Conservation (phyloP, 2,329 filamentous ascomycete genomes). For the Xylaria sp. region DNA sequence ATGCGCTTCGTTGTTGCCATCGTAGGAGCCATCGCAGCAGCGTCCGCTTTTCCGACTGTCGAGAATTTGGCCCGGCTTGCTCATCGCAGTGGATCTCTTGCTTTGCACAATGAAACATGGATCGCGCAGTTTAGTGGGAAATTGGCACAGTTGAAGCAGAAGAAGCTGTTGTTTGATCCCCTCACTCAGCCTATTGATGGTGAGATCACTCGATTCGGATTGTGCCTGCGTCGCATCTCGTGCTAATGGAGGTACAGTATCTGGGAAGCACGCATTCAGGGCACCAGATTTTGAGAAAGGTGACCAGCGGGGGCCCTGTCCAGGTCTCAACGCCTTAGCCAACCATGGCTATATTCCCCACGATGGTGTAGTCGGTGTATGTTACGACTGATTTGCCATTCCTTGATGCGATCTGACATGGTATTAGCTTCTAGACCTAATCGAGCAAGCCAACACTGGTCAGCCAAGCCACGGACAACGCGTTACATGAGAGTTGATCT, state of each 20-base stretch:
- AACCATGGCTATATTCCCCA: constrained; percentile 48
- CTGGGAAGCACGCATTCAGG: constrained; percentile 37
- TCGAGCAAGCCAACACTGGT: constrained; percentile 51
- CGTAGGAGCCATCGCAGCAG: constrained; percentile 16
- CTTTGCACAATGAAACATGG: constrained; percentile 21
- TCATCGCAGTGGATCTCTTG: constrained; percentile 14
- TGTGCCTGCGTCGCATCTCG: not conserved
- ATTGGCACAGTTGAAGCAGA: constrained; percentile 36
- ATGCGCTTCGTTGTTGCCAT: constrained; percentile 17
- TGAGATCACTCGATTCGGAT: not conserved
- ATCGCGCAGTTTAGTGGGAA: constrained; percentile 31
- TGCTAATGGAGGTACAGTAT: constrained; percentile 29
- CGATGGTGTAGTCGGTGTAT: constrained; percentile 43
- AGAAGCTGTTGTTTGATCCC: constrained; percentile 37
- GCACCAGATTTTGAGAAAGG: constrained; percentile 40
- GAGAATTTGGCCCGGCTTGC: constrained; percentile 39
- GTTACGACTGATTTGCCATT: constrained; percentile 2
- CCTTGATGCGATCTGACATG: constrained; percentile 17
- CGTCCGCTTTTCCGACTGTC: constrained; percentile 36
- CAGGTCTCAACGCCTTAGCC: constrained; percentile 47
- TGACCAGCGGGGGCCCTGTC: constrained; percentile 47
- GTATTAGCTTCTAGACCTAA: constrained; percentile 42
- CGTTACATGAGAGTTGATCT: not conserved
- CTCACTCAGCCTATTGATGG: constrained; percentile 37
- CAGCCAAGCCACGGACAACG: not conserved